phyloP scores from a whole-genome alignment of 208 protist genomes.

The Leishmania tarentolae region DNA sequence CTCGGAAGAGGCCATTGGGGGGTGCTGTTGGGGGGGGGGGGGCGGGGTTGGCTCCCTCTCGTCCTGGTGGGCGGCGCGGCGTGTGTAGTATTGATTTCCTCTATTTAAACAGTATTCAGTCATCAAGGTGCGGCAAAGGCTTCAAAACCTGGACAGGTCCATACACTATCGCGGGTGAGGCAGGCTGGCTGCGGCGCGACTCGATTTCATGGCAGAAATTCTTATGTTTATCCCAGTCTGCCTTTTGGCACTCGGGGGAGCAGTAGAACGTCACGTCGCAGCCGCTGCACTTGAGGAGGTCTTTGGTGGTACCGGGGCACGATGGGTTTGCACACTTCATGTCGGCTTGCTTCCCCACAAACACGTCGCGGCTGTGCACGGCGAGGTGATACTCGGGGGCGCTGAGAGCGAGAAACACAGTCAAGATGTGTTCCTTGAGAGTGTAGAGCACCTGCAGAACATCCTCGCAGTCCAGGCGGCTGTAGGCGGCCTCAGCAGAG shows the following conservation, averaged over 20 bases:
- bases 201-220: slow-evolving; percentile 76
- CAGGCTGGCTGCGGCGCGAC: slow-evolving; percentile 42
- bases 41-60: too few relatives aligned
- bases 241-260: slow-evolving; percentile 68
- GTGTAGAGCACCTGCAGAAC: slow-evolving; percentile 53
- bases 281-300: slow-evolving; percentile 81
- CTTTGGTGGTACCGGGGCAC: slow-evolving; percentile 57
- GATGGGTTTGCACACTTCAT: slow-evolving; percentile 65
- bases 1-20: too few relatives aligned
- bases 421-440: slow-evolving; percentile 45
- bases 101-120: neutral
- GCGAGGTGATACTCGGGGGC: slow-evolving; percentile 69
- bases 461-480: slow-evolving; percentile 36
- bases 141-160: slow-evolving; percentile 34
- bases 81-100: neutral
- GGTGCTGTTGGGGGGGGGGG: neutral
- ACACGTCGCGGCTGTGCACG: slow-evolving; percentile 65
- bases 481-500: slow-evolving; percentile 48
- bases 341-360: slow-evolving; percentile 60
- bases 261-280: slow-evolving; percentile 85
- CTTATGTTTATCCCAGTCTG: slow-evolving; percentile 81
- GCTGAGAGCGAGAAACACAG: slow-evolving; percentile 52
- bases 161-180: slow-evolving; percentile 22
- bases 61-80: too few relatives aligned
- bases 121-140: slow-evolving; percentile 2